A percentile compares a stretch with the other conserved stretches of the same genome.
These are phyloP conservation scores for Zopfia rhizophila DNA, from an alignment of 2,329 filamentous ascomycete genomes.

Conservation along the genomic window DNA sequence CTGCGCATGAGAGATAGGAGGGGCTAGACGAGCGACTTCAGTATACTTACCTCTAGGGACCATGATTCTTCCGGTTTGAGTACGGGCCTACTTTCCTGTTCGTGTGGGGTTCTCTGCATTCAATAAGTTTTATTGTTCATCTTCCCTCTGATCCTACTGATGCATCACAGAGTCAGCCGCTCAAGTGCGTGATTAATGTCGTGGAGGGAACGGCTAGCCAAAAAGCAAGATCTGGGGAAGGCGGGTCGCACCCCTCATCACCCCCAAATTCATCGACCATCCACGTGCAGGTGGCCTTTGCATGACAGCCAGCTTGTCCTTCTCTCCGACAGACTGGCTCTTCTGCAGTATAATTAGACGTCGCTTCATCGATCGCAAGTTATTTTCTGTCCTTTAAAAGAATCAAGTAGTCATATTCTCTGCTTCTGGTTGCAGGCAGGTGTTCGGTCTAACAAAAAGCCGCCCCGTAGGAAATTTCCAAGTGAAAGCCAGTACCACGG, in stretches of 20 bases:
- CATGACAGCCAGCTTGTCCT: slow-evolving; percentile 13
- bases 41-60: too few species aligned
- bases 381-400: neutral
- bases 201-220: neutral
- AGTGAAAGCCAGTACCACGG: slow-evolving; percentile 15
- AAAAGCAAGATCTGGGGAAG: slow-evolving; percentile 10
- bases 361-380: slow-evolving; percentile 9
- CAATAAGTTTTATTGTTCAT: too few species aligned
- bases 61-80: too few species aligned
- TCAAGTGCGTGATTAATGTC: slow-evolving; percentile 2
- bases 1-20: too few species aligned
- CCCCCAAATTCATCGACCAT: neutral
- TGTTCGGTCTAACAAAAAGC: neutral
- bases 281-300: neutral
- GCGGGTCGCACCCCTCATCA: neutral
- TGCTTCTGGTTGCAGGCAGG: too few species aligned
- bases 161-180: too few species aligned
- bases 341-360: slow-evolving; percentile 9
- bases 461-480: neutral
- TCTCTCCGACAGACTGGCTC: slow-evolving; percentile 13
- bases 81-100: too few species aligned
- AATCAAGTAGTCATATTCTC: too few species aligned
- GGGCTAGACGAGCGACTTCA: too few species aligned
- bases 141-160: too few species aligned
- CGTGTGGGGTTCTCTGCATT: neutral